Evolutionary conservation across 116 monocot genomes (phyloP).

Genomic region (Zostera marina): DNA sequence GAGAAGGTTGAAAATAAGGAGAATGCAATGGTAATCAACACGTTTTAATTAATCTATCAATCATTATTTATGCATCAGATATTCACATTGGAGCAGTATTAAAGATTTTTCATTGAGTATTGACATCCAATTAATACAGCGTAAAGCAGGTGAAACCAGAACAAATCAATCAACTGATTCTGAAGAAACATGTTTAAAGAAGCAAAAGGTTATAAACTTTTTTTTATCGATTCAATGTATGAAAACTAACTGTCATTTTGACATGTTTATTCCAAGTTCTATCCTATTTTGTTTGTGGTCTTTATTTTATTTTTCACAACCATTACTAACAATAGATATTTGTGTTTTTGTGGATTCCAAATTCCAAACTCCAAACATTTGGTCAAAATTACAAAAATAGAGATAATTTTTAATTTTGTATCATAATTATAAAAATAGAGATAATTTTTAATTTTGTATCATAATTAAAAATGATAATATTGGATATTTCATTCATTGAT

Average conservation of each 20-base stretch:
- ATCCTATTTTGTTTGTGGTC: neutral
- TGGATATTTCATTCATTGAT: too few species aligned
- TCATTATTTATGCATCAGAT: neutral
- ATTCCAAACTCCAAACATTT: neutral
- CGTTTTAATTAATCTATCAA: neutral
- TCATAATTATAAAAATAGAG: neutral
- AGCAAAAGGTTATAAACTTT: constrained; percentile 19
- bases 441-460: neutral
- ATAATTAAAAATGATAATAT: neutral
- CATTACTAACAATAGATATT: neutral
- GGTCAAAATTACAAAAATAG: neutral
- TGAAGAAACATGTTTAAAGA: constrained; percentile 17
- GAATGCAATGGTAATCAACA: neutral
- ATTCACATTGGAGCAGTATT: neutral
- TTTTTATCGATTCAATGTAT: neutral
- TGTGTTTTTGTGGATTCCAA: neutral
- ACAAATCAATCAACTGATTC: constrained; percentile 10
- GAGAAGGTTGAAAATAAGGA: constrained; percentile 2
- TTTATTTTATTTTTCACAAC: too few species aligned
- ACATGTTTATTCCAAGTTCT: neutral
- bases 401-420: neutral
- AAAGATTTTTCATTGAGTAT: neutral
- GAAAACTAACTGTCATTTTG: neutral
- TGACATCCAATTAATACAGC: constrained; percentile 7
- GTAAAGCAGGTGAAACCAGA: constrained; percentile 6